phyloP scores from a whole-genome alignment of 129 eudicot species.

The Lactuca sativa region DNA sequence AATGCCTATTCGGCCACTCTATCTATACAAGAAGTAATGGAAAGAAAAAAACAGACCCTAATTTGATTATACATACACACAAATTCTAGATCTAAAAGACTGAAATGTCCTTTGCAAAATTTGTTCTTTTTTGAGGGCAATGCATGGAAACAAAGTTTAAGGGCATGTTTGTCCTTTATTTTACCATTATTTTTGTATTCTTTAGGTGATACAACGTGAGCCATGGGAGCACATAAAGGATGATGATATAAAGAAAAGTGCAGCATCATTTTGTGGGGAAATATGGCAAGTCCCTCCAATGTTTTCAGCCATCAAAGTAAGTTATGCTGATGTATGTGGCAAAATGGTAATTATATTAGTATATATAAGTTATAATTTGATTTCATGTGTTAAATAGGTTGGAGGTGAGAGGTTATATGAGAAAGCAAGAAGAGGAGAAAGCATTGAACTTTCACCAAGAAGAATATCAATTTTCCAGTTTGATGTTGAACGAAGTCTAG shows the following conservation, averaged over 20 bases:
- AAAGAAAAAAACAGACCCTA: no score
- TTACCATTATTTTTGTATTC: neutral
- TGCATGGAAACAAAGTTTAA: neutral
- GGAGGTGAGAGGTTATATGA: slow-evolving; percentile 96
- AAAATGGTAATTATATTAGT: neutral
- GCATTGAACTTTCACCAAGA: slow-evolving; percentile 91
- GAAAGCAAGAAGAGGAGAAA: slow-evolving; percentile 97
- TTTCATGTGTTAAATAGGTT: slow-evolving; percentile 45
- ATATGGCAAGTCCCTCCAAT: slow-evolving; percentile 99
- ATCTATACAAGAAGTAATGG: no score
- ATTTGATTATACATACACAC: neutral
- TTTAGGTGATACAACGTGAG: slow-evolving; percentile 89
- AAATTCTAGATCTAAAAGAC: neutral
- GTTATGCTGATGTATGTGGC: slow-evolving; percentile 7
- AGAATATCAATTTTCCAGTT: slow-evolving; percentile 77
- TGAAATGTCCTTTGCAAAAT: neutral
- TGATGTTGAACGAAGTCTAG: slow-evolving; percentile 84
- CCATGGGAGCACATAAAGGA: slow-evolving; percentile 97
- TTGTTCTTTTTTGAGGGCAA: neutral
- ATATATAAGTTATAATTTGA: neutral
- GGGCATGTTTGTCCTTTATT: neutral
- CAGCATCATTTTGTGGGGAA: slow-evolving; percentile 87
- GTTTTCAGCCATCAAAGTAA: slow-evolving; percentile 98
- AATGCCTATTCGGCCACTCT: no score
- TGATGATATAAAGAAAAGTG: slow-evolving; percentile 75